A percentile compares a stretch with the other conserved stretches of the same genome.
Evolutionary conservation across 306 rosid species (phyloP).

Genomic region (Vigna angularis): DNA sequence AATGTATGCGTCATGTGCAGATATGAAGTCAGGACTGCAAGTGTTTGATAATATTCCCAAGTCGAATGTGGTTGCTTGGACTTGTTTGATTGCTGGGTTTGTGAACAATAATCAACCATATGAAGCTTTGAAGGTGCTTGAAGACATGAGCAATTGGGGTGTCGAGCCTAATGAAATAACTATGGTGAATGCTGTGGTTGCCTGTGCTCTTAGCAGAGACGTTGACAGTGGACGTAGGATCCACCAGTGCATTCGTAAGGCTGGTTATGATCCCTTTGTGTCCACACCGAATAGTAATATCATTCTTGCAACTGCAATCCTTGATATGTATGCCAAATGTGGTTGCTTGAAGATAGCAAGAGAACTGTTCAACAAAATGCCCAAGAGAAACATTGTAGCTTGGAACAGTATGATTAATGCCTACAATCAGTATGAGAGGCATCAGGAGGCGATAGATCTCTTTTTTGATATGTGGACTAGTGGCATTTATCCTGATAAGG

Average conservation of each 20-base stretch:
- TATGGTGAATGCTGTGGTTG: constrained; percentile 72
- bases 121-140: constrained; percentile 59
- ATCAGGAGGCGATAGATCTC: constrained; percentile 56
- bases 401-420: constrained; percentile 79
- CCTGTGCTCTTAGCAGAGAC: constrained; percentile 73
- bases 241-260: constrained; percentile 54
- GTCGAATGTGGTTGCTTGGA: constrained; percentile 86
- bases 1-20: constrained; percentile 60
- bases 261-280: constrained; percentile 70
- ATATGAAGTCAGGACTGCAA: constrained; percentile 55
- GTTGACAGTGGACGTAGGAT: constrained; percentile 62
- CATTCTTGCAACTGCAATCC: constrained; percentile 72
- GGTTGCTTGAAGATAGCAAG: constrained; percentile 70
- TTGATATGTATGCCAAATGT: constrained; percentile 83
- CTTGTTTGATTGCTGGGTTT: constrained; percentile 73
- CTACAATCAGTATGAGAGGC: constrained; percentile 62
- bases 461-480: constrained; percentile 51
- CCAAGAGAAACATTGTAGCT: constrained; percentile 61
- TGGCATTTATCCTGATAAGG: constrained; percentile 61
- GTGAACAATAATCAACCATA: constrained; percentile 46
- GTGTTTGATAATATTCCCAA: constrained; percentile 72
- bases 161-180: constrained; percentile 78
- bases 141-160: constrained; percentile 56
- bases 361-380: constrained; percentile 69
- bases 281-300: constrained; percentile 44